These are phyloP conservation scores for Helichrysum umbraculigerum DNA, from an alignment of 129 eudicot genomes.

Conservation along the genomic window DNA sequence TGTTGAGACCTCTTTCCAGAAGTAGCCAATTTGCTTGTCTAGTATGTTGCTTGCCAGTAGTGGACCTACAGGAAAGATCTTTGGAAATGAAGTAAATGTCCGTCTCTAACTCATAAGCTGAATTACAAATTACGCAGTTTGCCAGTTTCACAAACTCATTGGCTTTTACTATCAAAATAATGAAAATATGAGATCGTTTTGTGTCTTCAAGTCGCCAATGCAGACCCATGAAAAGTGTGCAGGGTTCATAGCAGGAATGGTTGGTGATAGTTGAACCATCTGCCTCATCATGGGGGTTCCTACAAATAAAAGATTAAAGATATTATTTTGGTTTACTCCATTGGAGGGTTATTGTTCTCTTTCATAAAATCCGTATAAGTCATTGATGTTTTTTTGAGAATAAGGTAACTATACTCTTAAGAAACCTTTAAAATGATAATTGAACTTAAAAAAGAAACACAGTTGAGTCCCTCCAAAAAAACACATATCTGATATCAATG, in stretches of 20 bases:
- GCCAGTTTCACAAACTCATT: conserved; percentile 25
- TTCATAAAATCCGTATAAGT: too few relatives aligned
- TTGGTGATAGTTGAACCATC: conserved; percentile 42
- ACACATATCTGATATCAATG: too few relatives aligned
- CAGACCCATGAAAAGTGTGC: conserved; percentile 35
- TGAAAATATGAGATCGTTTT: not conserved
- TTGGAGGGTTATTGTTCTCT: too few relatives aligned
- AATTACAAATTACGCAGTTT: conserved; percentile 44
- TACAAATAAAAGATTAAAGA: conserved; percentile 14
- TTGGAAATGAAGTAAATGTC: conserved; percentile 28
- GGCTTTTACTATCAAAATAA: conserved; percentile 2
- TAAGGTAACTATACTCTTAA: too few relatives aligned
- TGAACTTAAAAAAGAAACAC: too few relatives aligned
- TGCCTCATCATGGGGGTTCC: conserved; percentile 38
- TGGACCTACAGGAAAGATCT: conserved; percentile 48
- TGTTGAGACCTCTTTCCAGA: conserved; percentile 49
- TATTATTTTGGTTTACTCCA: not conserved
- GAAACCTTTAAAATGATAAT: too few relatives aligned
- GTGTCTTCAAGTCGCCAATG: conserved; percentile 22
- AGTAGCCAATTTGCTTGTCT: conserved; percentile 34
- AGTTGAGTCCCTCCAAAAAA: too few relatives aligned
- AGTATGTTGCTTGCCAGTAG: conserved; percentile 44
- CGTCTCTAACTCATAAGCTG: conserved; percentile 47
- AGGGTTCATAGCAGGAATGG: conserved; percentile 45
- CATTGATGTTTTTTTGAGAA: too few relatives aligned